Evolutionary conservation across 805 yeast genomes (phyloP).

Genomic region (Barnettozyma vustinii): DNA sequence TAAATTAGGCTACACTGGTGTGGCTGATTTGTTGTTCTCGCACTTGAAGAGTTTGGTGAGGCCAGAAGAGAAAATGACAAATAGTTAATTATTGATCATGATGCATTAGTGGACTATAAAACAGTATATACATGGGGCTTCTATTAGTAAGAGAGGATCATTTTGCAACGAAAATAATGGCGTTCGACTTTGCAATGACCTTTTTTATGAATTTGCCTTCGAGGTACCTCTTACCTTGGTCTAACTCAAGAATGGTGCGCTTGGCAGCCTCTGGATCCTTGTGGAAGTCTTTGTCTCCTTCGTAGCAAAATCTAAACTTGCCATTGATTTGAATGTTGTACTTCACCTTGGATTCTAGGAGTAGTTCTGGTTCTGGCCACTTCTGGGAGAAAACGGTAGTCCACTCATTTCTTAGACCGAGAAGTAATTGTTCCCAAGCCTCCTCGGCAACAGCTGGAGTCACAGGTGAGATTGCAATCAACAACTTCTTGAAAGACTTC

Average conservation of each 20-base stretch:
- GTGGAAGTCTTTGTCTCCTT: conserved; percentile 32
- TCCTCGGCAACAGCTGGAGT: conserved; percentile 83
- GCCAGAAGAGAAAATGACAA: conserved; percentile 5
- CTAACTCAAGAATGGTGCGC: conserved; percentile 26
- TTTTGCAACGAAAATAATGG: conserved; percentile 21
- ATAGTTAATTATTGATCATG: conserved; percentile 7
- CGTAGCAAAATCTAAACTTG: conserved; percentile 47
- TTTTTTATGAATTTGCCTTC: conserved; percentile 39
- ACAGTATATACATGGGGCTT: neutral
- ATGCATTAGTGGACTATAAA: neutral
- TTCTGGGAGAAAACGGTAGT: conserved; percentile 45
- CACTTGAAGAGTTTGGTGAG: conserved; percentile 46
- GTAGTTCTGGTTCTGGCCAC: conserved; percentile 58
- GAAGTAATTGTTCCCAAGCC: conserved; percentile 51
- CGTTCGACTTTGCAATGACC: conserved; percentile 45
- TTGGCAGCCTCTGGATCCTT: conserved; percentile 34
- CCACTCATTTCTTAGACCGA: conserved; percentile 29
- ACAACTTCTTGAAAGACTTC: conserved; percentile 45
- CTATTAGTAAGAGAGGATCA: neutral
- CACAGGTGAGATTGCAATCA: conserved; percentile 71
- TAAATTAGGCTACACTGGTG: conserved; percentile 40
- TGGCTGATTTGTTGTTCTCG: conserved; percentile 45
- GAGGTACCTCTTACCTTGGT: conserved; percentile 39
- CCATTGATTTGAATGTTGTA: conserved; percentile 74
- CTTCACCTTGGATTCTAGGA: conserved; percentile 31